These are phyloP conservation scores for Chernovozyma sophiae-reginae DNA, from an alignment of 1,139 yeast genomes.

Conservation along the genomic window DNA sequence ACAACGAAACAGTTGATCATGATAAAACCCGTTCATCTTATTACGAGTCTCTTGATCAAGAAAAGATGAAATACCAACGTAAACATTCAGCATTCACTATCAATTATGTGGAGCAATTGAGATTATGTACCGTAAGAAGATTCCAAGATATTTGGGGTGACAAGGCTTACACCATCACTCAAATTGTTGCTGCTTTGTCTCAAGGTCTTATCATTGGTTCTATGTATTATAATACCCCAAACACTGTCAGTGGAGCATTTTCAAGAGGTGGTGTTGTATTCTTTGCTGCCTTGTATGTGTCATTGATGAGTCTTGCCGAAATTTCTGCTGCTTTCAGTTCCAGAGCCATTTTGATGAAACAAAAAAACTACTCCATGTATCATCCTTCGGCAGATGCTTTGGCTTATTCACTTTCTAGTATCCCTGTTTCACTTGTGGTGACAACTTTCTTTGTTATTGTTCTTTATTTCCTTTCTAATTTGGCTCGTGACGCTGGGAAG, in stretches of 20 bases:
- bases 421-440: slow-evolving; percentile 47
- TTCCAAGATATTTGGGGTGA: slow-evolving; percentile 51
- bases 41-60: slow-evolving; percentile 33
- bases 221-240: slow-evolving; percentile 43
- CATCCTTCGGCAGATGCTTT: slow-evolving; percentile 60
- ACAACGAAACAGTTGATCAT: slow-evolving; percentile 28
- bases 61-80: slow-evolving; percentile 41
- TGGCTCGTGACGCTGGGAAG: slow-evolving; percentile 49
- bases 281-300: slow-evolving; percentile 49
- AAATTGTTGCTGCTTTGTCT: slow-evolving; percentile 41
- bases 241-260: slow-evolving; percentile 43
- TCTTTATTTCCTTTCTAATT: slow-evolving; percentile 47
- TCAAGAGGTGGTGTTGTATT: slow-evolving; percentile 57
- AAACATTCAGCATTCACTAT: slow-evolving; percentile 42
- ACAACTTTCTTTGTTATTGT: slow-evolving; percentile 41
- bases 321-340: slow-evolving; percentile 44
- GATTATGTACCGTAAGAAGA: slow-evolving; percentile 44
- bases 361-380: slow-evolving; percentile 50
- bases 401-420: slow-evolving; percentile 40
- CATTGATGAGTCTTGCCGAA: slow-evolving; percentile 54
- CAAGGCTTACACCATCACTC: slow-evolving; percentile 44
- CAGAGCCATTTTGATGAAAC: slow-evolving; percentile 54
- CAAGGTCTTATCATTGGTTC: slow-evolving; percentile 55
- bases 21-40: slow-evolving; percentile 27
- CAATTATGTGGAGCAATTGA: slow-evolving; percentile 43